Evolutionary conservation across 345 rosid genomes (phyloP), one percentile per base, ranked within the genome.

Genomic region (Ceriops decandra): DNA sequence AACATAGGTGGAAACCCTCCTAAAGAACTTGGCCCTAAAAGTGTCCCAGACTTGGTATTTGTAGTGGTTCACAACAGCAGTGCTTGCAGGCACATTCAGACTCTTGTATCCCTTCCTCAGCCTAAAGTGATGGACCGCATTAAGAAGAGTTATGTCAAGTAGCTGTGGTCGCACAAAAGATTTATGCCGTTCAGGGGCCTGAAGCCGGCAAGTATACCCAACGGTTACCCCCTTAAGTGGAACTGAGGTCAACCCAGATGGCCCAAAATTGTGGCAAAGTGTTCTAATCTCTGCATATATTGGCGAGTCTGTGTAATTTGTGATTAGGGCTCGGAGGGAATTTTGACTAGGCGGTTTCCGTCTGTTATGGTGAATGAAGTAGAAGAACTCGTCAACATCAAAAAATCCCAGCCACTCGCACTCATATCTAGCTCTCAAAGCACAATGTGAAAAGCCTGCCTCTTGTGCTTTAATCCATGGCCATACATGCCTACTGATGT

Each of bases 391-490:
- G 46, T 95, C 99, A 0, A 95, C 98, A 42, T 95, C 98, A 33
- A 95, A 88, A 86, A 95, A 95, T 22, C 91, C 99, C 0, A 95
- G 84, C 99, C 98, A 95, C 64, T 79, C 71, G 77, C 99, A 95
- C 65, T 87, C 96, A 1, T 81, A 74, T 79, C 83, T 86, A 5
- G 99, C 93, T 72, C 88, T 79, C 57, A 95, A 69, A 54, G 90
- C 88, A 72, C 99, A 95, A 63, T 95, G 98, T 0, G 98, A 92
- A 77, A 95, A 92, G 0, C 99, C 98, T 0, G 98, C 99, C 78
- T 95, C 99, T 69, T 95, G 99, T 33, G 98, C 85, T 76, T 95
- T 95, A 67, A 87, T 85, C 99, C 99, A 95, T 0, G 99, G 99
- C 98, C 97, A 95, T 36, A 78, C 80, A 73, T 91, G 93, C 62